These are phyloP conservation scores for Alternaria ventricosa DNA, from an alignment of 2,329 filamentous ascomycete genomes.

Conservation along the genomic window DNA sequence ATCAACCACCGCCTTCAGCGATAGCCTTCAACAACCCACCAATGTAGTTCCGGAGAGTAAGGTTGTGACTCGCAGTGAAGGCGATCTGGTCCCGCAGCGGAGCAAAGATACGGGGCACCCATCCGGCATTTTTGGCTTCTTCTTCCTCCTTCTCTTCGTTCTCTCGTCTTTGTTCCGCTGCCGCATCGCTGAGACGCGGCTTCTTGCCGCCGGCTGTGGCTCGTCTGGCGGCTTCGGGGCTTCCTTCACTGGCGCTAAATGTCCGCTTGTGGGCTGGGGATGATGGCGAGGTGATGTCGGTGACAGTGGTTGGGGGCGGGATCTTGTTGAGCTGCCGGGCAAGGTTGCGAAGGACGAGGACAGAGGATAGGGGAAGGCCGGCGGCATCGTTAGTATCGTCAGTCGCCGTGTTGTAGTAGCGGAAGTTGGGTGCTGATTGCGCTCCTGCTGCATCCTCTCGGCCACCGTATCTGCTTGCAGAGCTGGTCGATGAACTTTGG, in stretches of 20 bases:
- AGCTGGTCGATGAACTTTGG: slow-evolving; percentile 16
- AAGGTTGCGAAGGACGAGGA: slow-evolving; percentile 79
- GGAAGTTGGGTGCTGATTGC: slow-evolving; percentile 37
- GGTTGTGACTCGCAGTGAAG: slow-evolving; percentile 73
- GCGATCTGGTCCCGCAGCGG: slow-evolving; percentile 69
- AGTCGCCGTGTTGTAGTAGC: slow-evolving; percentile 55
- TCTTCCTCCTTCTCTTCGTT: slow-evolving; percentile 52
- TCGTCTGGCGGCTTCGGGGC: slow-evolving; percentile 31
- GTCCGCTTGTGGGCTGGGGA: slow-evolving; percentile 40
- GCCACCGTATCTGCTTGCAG: slow-evolving; percentile 33
- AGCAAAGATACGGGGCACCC: slow-evolving; percentile 73
- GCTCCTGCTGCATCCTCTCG: slow-evolving; percentile 21
- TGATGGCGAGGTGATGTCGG: slow-evolving; percentile 32
- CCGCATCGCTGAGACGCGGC: slow-evolving; percentile 42
- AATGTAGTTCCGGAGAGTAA: slow-evolving; percentile 49
- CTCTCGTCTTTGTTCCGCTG: slow-evolving; percentile 36
- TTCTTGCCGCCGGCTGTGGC: slow-evolving; percentile 53
- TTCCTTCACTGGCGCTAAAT: slow-evolving; percentile 38
- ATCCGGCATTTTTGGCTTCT: slow-evolving; percentile 61
- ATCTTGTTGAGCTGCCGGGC: slow-evolving; percentile 58
- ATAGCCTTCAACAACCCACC: slow-evolving; percentile 45
- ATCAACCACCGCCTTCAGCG: slow-evolving; percentile 39
- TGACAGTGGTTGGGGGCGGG: slow-evolving; percentile 30
- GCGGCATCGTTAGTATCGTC: slow-evolving; percentile 66
- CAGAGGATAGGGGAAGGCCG: slow-evolving; percentile 79